phyloP scores from a whole-genome alignment of 1,284 basidiomycete genomes.

The Tilletia horrida region DNA sequence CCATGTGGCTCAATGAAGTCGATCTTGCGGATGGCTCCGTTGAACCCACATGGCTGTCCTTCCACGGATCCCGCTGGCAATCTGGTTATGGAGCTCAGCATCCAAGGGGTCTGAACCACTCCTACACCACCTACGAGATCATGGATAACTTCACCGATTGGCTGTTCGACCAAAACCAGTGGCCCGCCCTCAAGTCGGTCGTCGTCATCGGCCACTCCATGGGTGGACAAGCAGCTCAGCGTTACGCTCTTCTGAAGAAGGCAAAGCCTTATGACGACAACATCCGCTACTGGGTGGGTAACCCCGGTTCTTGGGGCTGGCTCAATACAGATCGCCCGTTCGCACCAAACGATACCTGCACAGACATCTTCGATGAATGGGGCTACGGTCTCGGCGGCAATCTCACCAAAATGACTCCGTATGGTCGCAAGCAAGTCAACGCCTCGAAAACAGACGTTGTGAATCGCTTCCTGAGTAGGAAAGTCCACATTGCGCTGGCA shows the following conservation, averaged over 20 bases:
- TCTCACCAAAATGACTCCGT: slow-evolving; percentile 29
- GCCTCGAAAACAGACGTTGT: slow-evolving; percentile 28
- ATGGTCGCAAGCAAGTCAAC: slow-evolving; percentile 36
- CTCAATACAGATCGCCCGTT: slow-evolving; percentile 28
- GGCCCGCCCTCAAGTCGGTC: slow-evolving; percentile 38
- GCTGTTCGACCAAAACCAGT: slow-evolving; percentile 40
- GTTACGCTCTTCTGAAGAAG: slow-evolving; percentile 38
- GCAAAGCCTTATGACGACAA: slow-evolving; percentile 28
- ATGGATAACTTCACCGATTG: slow-evolving; percentile 39
- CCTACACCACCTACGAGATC: slow-evolving; percentile 35
- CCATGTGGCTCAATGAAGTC: slow-evolving; percentile 39
- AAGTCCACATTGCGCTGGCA: slow-evolving; percentile 42
- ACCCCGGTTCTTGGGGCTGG: slow-evolving; percentile 48
- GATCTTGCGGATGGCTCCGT: slow-evolving; percentile 36
- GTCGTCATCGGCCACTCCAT: slow-evolving; percentile 47
- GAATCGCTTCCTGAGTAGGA: slow-evolving; percentile 31
- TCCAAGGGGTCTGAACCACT: slow-evolving; percentile 26
- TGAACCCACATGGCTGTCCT: slow-evolving; percentile 35
- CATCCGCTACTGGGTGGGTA: slow-evolving; percentile 42
- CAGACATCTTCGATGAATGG: slow-evolving; percentile 30
- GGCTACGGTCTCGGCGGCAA: slow-evolving; percentile 37
- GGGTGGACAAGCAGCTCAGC: slow-evolving; percentile 45
- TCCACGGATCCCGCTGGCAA: slow-evolving; percentile 41
- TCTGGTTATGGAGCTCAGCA: slow-evolving; percentile 32
- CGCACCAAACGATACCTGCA: slow-evolving; percentile 24